phyloP scores from a whole-genome alignment of 306 rosid species.

The Casuarina cunninghamiana region DNA sequence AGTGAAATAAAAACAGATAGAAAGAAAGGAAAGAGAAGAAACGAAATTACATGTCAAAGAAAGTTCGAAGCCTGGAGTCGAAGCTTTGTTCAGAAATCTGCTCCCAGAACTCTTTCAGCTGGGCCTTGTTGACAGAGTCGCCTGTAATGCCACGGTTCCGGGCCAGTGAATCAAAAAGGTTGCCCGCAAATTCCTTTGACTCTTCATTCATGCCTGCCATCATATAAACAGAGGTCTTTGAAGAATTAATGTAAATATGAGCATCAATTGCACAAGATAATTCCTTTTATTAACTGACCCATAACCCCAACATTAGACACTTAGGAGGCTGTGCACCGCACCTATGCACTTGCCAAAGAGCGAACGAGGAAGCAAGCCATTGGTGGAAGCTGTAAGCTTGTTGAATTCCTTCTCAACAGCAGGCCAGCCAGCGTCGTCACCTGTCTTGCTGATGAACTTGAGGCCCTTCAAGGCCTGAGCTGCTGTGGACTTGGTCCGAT shows the following conservation, averaged over 20 bases:
- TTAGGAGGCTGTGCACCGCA: background rate
- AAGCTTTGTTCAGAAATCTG: conserved; percentile 70
- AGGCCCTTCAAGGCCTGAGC: conserved; percentile 48
- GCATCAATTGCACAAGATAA: background rate
- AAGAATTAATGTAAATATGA: background rate
- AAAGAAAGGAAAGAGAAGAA: background rate
- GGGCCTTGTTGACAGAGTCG: conserved; percentile 50
- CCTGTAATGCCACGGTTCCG: conserved; percentile 42
- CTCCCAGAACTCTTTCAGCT: conserved; percentile 66
- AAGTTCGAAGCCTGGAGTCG: conserved; percentile 63
- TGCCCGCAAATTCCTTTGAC: conserved; percentile 57
- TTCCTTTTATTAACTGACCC: background rate
- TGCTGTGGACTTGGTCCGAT: conserved; percentile 47
- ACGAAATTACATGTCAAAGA: conserved; percentile 64
- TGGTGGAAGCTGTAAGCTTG: conserved; percentile 36
- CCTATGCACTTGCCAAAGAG: conserved; percentile 64
- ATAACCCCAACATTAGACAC: background rate
- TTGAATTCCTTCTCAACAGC: conserved; percentile 52
- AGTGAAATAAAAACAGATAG: background rate
- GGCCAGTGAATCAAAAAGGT: conserved; percentile 61
- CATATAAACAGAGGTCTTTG: conserved; percentile 11
- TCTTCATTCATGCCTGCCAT: conserved; percentile 65
- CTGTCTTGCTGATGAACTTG: conserved; percentile 45
- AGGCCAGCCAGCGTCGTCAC: conserved; percentile 42
- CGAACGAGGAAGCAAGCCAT: conserved; percentile 49